These are phyloP conservation scores for Poterioochromonas sp. DNA, from an alignment of 352 stramenopile species.

Conservation along the genomic window DNA sequence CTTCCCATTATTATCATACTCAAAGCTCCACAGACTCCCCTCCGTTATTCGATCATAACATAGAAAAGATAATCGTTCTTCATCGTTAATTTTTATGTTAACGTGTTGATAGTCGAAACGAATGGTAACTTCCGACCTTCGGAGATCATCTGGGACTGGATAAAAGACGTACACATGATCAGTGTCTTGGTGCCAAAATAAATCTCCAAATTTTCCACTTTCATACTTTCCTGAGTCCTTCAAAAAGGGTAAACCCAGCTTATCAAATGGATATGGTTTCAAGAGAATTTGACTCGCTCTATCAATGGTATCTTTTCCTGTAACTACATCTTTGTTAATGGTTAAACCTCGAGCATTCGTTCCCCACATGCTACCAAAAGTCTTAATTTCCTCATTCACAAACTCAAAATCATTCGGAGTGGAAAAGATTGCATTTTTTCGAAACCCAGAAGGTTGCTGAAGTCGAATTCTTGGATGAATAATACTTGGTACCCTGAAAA, in stretches of 20 bases:
- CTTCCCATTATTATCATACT: neutral
- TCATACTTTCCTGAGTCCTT: slow-evolving; percentile 2
- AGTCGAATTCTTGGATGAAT: too few relatives aligned
- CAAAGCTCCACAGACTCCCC: slow-evolving; percentile 4
- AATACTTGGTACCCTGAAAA: too few relatives aligned
- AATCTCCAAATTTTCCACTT: neutral
- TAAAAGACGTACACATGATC: slow-evolving; percentile 20
- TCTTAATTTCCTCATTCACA: too few relatives aligned
- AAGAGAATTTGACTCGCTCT: too few relatives aligned
- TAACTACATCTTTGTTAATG: too few relatives aligned
- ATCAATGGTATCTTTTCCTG: too few relatives aligned
- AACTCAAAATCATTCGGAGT: too few relatives aligned
- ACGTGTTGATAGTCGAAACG: neutral
- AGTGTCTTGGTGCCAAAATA: slow-evolving; percentile 15
- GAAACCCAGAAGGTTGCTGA: too few relatives aligned
- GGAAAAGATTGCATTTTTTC: too few relatives aligned
- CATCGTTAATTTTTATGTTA: neutral
- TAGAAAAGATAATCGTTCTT: neutral
- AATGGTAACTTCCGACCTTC: neutral
- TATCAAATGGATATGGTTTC: slow-evolving; percentile 5
- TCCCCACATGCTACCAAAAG: too few relatives aligned
- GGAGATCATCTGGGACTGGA: neutral
- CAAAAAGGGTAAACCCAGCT: neutral
- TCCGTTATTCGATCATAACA: slow-evolving; percentile 15
- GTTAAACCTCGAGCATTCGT: too few relatives aligned